Base-by-base conservation (phyloP, 805 yeast genomes). In the Zygosaccharomyces bisporus region DNA sequence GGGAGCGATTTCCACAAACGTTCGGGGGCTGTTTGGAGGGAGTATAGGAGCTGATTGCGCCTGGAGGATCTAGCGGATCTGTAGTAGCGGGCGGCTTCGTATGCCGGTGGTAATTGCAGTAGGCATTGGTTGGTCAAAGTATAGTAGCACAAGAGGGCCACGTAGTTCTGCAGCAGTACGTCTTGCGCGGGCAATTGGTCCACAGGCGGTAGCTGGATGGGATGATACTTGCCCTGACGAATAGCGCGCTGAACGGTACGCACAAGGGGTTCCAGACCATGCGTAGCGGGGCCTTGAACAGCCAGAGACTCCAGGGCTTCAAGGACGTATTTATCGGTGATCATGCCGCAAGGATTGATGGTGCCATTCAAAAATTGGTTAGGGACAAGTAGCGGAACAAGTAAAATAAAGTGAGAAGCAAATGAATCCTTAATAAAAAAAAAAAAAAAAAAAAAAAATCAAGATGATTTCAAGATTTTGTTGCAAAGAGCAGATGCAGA, bases 51-150 rank as follows among this genome's bases (percentile, higher is more conserved):
- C n/a, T 56, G 52, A 36, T 50, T 51, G 7, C 39, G 25, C 6
- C 39, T 44, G n/a, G 62, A 51, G 31, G 35, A 39, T 5, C 39
- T 21, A 5, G 55, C 43, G 1, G 46, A 41, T 12, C 51, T 43
- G 43, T 44, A 61, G 46, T 59, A 61, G 9, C 36, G 19, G n/a
- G 45, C 49, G 3, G 54, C 49, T n/a, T 53, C 58, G n/a, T 51
- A 46, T 3, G 50, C 44, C n/a, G 18, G 25, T 5, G 59, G 57
- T 14, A 61, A 34, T 20, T 34, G 40, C 9, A 41, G 35, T 8
- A 61, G 38, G 2, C 53, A 49, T 12, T 51, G 52, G 18, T 50
- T 52, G 4, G 54, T 49, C 2, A 55, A 19, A 8, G 49, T 34
- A 39, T 58, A 54, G 36, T 56, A 60, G 35, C 61, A 56, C 7